Evolutionary conservation across 495 filamentous ascomycete genomes (phyloP).

Genomic region (Cetradonia linearis): DNA sequence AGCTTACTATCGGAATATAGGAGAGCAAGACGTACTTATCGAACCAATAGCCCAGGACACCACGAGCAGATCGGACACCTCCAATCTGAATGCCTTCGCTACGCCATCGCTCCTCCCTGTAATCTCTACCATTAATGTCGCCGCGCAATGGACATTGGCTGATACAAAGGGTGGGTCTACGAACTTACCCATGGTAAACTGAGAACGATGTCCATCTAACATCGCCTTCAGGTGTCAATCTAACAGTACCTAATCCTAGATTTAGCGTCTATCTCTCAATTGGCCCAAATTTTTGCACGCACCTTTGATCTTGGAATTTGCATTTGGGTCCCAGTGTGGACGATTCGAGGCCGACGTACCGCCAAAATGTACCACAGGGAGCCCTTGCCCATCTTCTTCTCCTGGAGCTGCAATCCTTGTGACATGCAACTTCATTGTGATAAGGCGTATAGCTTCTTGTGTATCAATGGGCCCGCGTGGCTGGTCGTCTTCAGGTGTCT

Average conservation of each 20-base stretch:
- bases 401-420: constrained; percentile 42
- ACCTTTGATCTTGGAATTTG: constrained; percentile 44
- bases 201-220: constrained; percentile 57
- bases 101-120: constrained; percentile 47
- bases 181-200: constrained; percentile 38
- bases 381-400: constrained; percentile 37
- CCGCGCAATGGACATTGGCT: not conserved
- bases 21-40: constrained; percentile 40
- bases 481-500: constrained; percentile 27
- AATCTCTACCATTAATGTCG: not conserved
- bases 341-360: constrained; percentile 47
- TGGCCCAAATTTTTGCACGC: not conserved
- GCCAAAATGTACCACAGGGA: constrained; percentile 49
- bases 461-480: constrained; percentile 41
- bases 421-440: constrained; percentile 49
- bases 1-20: not conserved
- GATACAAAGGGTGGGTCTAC: not conserved
- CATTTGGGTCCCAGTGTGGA: constrained; percentile 48
- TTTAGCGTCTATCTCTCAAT: not conserved
- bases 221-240: constrained; percentile 50
- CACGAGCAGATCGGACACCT: constrained; percentile 44
- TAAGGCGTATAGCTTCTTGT: constrained; percentile 53
- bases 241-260: constrained; percentile 37
- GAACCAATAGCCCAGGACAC: constrained; percentile 57
- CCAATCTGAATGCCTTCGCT: constrained; percentile 59